Evolutionary conservation across 345 rosid genomes (phyloP).

Genomic region (Erucastrum elatum): DNA sequence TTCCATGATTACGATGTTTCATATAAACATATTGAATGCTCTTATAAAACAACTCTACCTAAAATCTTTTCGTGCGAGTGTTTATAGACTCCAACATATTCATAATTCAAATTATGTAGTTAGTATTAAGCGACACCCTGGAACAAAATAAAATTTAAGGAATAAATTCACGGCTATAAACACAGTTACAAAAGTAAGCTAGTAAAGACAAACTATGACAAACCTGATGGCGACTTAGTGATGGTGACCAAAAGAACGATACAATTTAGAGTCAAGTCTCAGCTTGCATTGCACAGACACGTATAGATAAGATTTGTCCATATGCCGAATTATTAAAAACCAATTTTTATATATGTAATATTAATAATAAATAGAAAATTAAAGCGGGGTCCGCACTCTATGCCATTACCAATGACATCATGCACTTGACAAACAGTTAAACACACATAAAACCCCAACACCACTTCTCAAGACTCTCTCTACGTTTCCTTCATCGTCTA

Average conservation of each 20-base stretch:
- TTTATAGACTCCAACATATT: neutral
- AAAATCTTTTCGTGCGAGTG: neutral
- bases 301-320: constrained; percentile 20
- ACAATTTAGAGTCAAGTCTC: constrained; percentile 3
- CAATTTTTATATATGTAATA: no score
- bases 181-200: neutral
- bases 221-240: neutral
- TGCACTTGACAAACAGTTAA: constrained; percentile 18
- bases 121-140: neutral
- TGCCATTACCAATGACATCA: constrained; percentile 34
- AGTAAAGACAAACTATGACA: neutral
- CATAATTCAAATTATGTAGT: neutral
- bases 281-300: constrained; percentile 12
- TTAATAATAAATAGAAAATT: neutral
- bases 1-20: constrained; percentile 1
- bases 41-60: neutral
- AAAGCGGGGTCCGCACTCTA: constrained; percentile 35
- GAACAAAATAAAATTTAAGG: neutral
- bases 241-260: constrained; percentile 2
- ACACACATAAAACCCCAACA: constrained; percentile 25
- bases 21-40: neutral
- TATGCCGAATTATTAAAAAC: neutral
- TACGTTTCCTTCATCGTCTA: constrained; percentile 24
- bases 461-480: constrained; percentile 28
- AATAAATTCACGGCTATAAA: neutral